phyloP scores from a whole-genome alignment of 1,139 yeast species.

The Hemisphaericaspora xylofermentans region DNA sequence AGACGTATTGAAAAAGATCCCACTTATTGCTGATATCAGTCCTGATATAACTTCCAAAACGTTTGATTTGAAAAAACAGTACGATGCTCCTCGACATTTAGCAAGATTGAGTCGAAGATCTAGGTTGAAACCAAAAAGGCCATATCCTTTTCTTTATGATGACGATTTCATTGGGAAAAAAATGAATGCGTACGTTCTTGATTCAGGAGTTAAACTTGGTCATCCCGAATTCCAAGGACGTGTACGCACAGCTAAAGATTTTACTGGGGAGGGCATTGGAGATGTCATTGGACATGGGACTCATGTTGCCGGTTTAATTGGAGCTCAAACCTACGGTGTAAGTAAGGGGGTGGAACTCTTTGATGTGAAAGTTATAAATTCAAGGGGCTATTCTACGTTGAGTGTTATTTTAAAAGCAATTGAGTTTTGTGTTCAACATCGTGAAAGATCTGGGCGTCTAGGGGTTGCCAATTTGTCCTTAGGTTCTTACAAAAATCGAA shows the following conservation, averaged over 20 bases:
- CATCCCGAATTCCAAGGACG: conserved; percentile 67
- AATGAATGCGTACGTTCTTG: conserved; percentile 71
- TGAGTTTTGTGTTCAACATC: conserved; percentile 65
- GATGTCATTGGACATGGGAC: conserved; percentile 75
- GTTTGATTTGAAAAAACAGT: conserved; percentile 28
- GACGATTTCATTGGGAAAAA: conserved; percentile 26
- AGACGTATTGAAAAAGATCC: conserved; percentile 44
- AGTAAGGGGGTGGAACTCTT: conserved; percentile 67
- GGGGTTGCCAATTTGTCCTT: conserved; percentile 78
- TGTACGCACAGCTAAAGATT: conserved; percentile 53
- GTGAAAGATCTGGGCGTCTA: conserved; percentile 33
- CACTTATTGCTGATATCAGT: conserved; percentile 53
- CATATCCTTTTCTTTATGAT: conserved; percentile 40
- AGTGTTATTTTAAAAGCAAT: conserved; percentile 66
- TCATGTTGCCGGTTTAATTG: conserved; percentile 84
- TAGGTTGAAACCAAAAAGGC: conserved; percentile 20
- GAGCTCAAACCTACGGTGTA: conserved; percentile 72
- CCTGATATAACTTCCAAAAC: conserved; percentile 57
- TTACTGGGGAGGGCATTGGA: conserved; percentile 57
- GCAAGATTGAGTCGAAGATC: conserved; percentile 57
- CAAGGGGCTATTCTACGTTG: conserved; percentile 47
- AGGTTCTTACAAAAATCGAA: conserved; percentile 63
- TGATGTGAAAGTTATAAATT: conserved; percentile 53
- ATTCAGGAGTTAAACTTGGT: conserved; percentile 60
- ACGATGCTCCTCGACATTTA: conserved; percentile 63